Evolutionary conservation across 441 rosid genomes (phyloP), one percentile per base, ranked within the genome.

Genomic region (Eutrema salsugineum): DNA sequence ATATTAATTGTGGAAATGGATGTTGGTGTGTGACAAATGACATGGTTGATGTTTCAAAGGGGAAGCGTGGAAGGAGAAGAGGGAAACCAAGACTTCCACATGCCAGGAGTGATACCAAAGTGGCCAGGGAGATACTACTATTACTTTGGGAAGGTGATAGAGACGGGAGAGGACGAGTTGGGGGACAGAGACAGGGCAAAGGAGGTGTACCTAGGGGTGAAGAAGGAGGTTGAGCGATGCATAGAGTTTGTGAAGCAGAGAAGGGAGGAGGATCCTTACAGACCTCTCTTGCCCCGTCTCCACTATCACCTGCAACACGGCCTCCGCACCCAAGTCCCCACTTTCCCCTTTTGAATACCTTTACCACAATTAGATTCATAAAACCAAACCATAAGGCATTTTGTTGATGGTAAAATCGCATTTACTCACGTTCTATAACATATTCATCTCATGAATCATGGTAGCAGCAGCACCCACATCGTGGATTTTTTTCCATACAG

Each of bases 71-170:
- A 66, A 24, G 91, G 89, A 42, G 95, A 92, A 78, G 86, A 88
- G 36, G 84, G 83, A 32, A 84, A 90, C 78, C 98, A 90, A 80
- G 85, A 70, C 49, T 66, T 87, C 35, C 89, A 90, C 82, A 50
- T 86, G 11, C 98, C 98, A 10, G 82, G 85, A 68, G 62, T 86
- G 40, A 42, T 83, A 69, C 98, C 98, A 20, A 90, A 92, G 78
- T 53, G 84, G 77, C 98, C 96, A 0, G 97, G 97, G 67, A 84
- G 95, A 63, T 87, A 86, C 74, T 92, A 92, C 77, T 90, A 51
- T 70, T 86, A 82, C 69, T 92, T 87, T 55, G 98, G 93, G 38
- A 87, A 86, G 74, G 91, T 81, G 61, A 87, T 92, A 53, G 77
- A 85, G 66, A 88, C 94, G 5, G 83, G 85, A 85, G 80, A 77